These are phyloP conservation scores for Solanum medicagineum DNA, from an alignment of 257 asterid species.

Conservation along the genomic window DNA sequence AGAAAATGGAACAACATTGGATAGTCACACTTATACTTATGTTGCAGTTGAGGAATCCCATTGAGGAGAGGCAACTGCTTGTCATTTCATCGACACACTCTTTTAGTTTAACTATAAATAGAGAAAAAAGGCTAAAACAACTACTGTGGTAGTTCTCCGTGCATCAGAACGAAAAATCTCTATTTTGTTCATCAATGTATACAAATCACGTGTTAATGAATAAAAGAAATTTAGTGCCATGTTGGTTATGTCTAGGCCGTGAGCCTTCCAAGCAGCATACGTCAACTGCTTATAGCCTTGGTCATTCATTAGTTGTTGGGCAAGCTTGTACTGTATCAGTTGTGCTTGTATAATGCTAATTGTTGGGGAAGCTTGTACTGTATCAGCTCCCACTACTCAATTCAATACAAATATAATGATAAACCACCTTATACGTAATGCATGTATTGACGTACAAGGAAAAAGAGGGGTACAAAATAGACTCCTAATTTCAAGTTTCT, in stretches of 20 bases:
- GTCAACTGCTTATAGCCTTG: neutral
- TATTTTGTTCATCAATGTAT: neutral
- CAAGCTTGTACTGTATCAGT: neutral
- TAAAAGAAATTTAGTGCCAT: neutral
- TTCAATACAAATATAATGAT: neutral
- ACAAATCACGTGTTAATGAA: neutral
- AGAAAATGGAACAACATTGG: conserved; percentile 31
- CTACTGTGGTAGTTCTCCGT: neutral
- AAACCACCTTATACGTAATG: neutral
- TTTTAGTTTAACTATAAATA: neutral
- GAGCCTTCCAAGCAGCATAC: neutral
- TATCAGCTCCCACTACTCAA: too few species aligned
- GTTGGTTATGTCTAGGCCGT: neutral
- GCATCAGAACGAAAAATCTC: neutral
- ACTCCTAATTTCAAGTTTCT: neutral
- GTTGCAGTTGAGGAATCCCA: conserved; percentile 37
- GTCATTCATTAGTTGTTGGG: neutral
- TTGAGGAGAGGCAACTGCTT: neutral
- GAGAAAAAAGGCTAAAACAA: neutral
- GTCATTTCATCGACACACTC: neutral
- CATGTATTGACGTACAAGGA: neutral
- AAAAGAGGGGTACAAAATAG: neutral
- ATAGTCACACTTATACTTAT: conserved; percentile 31
- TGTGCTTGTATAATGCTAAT: neutral
- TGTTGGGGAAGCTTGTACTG: too few species aligned